Base-by-base conservation (phyloP, 2,329 filamentous ascomycete genomes). In the Phoma herbarum region DNA sequence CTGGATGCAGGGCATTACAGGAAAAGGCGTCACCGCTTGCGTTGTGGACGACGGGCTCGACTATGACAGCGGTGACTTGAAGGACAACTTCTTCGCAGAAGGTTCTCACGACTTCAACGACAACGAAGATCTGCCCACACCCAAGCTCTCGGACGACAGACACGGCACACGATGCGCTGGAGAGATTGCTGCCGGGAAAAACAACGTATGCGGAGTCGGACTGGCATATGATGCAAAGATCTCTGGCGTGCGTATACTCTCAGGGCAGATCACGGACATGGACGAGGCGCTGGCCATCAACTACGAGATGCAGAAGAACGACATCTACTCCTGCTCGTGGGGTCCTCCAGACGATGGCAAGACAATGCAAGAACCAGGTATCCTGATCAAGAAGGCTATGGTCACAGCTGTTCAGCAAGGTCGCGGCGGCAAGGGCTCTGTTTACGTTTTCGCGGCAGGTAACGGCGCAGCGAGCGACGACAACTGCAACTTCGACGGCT, bases 281-380 rank as follows among this genome's bases (percentile, higher is more conserved):
- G 95, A 99, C 71, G 95, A 99, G 78, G 93, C 95, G 23, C 83
- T 90, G 28, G 92, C 95, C 22, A 88, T 99, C 83, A 97, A 96
- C 78, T 98, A 94, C 80, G 90, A 90, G 62, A 95, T 88, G 71
- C 88, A 97, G 70, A 83, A 94, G 61, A 99, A 97, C 75, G 88
- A 97, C 60, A 98, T 99, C 59, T 99, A 97, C 79, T 99, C 95
- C 0, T 99, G 95, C 80, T 99, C 95, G 0, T 99, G 95, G 95
- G 95, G 95, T 0, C 95, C 95, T 9, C 92, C 93, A 0, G 95
- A 99, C 71, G 93, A 98, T 75, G 95, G 95, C 44, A 84, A 84
- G 60, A 93, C 92, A 23, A 99, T 99, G 95, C 94, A 98, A 68
- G 92, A 89, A 0, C 95, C 95, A 0, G 92, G 93, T 5, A 86